Percentiles rank a stretch among this genome's conserved stretches.
These are phyloP conservation scores for Singerocomus rubriflavus DNA, from an alignment of 1,284 basidiomycete genomes.

Conservation along the genomic window DNA sequence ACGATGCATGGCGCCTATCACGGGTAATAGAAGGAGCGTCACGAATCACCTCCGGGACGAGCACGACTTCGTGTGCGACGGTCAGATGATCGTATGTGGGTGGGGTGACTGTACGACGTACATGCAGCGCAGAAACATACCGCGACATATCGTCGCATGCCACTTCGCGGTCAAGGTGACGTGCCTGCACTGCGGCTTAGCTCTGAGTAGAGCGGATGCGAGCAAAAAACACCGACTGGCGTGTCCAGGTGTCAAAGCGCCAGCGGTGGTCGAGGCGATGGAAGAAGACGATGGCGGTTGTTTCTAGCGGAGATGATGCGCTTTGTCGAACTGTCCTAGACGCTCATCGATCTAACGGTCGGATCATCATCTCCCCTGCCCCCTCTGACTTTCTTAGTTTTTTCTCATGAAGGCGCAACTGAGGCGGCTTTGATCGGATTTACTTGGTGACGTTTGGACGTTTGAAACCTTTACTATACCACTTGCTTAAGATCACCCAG, in stretches of 20 bases:
- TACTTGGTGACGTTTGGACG: background rate
- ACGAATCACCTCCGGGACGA: constrained; percentile 22
- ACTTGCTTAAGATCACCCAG: background rate
- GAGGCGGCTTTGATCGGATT: background rate
- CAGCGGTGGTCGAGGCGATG: background rate
- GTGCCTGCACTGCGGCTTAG: constrained; percentile 19
- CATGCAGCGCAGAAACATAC: constrained; percentile 30
- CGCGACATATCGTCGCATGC: constrained; percentile 26
- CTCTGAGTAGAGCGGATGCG: constrained; percentile 27
- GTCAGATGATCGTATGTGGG: constrained; percentile 9
- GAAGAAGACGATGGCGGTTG: constrained; percentile 8
- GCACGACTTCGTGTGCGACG: constrained; percentile 27
- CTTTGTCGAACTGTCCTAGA: background rate
- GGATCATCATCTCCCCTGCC: background rate
- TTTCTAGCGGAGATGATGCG: constrained; percentile 15
- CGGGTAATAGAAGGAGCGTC: constrained; percentile 22
- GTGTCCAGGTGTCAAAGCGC: constrained; percentile 8
- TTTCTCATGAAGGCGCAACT: background rate
- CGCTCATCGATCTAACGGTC: background rate
- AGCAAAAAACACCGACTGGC: constrained; percentile 21
- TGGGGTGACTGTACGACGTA: constrained; percentile 17
- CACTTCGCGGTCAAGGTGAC: constrained; percentile 26
- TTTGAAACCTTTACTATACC: background rate
- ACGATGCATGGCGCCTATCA: constrained; percentile 17
- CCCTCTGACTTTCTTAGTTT: too few species aligned